A percentile compares a stretch with the other conserved stretches of the same genome.
Conservation (phyloP, 176 grass and related monocot genomes). For the Paspalum vaginatum region DNA sequence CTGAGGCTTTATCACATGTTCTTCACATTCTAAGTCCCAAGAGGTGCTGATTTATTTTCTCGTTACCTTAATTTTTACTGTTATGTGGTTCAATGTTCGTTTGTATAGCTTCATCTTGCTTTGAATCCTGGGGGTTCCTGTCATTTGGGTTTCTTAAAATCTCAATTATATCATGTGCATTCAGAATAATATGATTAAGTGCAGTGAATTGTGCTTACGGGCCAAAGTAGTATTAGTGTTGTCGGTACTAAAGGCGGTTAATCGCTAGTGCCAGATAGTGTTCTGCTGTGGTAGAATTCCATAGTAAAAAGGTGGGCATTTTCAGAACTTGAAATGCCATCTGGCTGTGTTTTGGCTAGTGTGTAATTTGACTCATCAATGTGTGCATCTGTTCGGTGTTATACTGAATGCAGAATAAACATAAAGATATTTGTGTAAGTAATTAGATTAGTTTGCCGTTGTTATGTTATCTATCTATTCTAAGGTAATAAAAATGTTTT, state of each 20-base stretch:
- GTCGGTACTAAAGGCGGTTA: conserved; percentile 13
- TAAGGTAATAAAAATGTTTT: background rate
- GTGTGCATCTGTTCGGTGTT: no score
- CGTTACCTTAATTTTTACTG: background rate
- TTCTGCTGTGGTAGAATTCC: background rate
- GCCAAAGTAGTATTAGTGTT: background rate
- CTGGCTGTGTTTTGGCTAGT: background rate
- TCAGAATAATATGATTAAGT: background rate
- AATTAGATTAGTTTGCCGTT: background rate
- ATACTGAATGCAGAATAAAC: no score
- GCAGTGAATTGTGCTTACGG: background rate
- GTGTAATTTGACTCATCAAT: background rate
- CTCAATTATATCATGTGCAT: background rate
- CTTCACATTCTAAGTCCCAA: conserved; percentile 32
- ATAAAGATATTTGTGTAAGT: no score
- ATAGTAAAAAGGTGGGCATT: background rate
- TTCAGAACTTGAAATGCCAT: background rate
- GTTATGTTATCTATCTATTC: background rate
- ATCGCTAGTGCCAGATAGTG: background rate
- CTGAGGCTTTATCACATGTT: conserved; percentile 34
- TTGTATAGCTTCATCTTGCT: background rate
- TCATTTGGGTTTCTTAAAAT: background rate
- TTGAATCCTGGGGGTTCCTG: background rate
- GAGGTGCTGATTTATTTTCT: conserved; percentile 38
- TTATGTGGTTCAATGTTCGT: background rate